phyloP scores from a whole-genome alignment of 257 asterid species.

The Cordia subcordata region DNA sequence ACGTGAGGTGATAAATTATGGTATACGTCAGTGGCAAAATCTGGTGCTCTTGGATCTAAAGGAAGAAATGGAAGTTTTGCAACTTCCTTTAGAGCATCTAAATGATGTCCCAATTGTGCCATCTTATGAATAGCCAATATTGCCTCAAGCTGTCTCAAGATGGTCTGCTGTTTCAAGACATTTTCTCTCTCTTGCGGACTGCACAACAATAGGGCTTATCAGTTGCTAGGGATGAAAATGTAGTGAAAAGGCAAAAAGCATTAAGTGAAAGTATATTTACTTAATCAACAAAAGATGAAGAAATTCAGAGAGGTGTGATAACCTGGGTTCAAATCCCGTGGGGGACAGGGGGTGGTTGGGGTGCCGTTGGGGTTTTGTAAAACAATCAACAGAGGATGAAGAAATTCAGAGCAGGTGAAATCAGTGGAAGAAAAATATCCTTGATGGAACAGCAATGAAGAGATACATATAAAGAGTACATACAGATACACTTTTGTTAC shows the following conservation, averaged over 20 bases:
- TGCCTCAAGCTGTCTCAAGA: constrained; percentile 90
- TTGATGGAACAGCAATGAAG: too few relatives aligned
- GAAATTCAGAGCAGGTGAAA: too few relatives aligned
- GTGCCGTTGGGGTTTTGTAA: too few relatives aligned
- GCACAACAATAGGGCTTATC: constrained; percentile 10
- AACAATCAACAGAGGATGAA: too few relatives aligned
- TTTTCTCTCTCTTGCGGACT: constrained; percentile 86
- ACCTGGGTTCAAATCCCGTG: too few relatives aligned
- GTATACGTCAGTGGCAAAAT: constrained; percentile 44
- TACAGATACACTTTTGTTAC: too few relatives aligned
- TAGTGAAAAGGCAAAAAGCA: background rate
- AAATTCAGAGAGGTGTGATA: too few relatives aligned
- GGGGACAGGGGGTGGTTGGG: too few relatives aligned
- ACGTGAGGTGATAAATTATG: constrained; percentile 69
- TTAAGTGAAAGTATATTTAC: background rate
- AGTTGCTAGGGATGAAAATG: background rate
- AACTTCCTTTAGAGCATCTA: constrained; percentile 87
- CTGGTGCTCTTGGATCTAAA: constrained; percentile 72
- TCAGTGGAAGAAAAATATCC: too few relatives aligned
- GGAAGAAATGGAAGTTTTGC: constrained; percentile 96
- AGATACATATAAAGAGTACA: too few relatives aligned
- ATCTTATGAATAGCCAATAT: constrained; percentile 67
- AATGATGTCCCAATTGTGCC: constrained; percentile 53
- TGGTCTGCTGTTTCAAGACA: constrained; percentile 79
- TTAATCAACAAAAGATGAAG: too few relatives aligned